Conservation (phyloP, 352 stramenopile genomes). For the Globisporangium barbulae region DNA sequence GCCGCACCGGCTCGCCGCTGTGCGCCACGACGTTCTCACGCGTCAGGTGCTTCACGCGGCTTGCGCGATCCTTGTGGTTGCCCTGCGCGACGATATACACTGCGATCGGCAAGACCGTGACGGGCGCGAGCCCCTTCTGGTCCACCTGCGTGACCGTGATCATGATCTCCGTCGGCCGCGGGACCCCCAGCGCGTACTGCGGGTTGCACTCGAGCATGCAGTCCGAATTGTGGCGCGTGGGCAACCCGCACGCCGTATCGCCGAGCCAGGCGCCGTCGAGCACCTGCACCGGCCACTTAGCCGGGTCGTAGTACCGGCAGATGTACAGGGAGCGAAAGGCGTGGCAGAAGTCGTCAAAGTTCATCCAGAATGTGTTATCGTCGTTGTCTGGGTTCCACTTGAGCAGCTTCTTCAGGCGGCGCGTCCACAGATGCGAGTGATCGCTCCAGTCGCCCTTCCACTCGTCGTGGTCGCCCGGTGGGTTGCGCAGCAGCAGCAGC, state of each 20-base stretch:
- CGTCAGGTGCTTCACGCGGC: conserved; percentile 54
- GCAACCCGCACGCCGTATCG: conserved; percentile 82
- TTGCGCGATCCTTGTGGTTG: conserved; percentile 48
- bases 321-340: conserved; percentile 91
- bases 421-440: conserved; percentile 88
- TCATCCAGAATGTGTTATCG: conserved; percentile 95
- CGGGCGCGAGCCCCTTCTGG: conserved; percentile 47
- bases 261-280: conserved; percentile 54
- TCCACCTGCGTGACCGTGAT: conserved; percentile 87
- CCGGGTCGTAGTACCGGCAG: conserved; percentile 90
- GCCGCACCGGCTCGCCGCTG: conserved; percentile 65
- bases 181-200: conserved; percentile 79
- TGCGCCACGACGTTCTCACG: conserved; percentile 76
- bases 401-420: conserved; percentile 81
- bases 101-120: conserved; percentile 63
- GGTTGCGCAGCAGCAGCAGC: conserved; percentile 90
- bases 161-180: conserved; percentile 78
- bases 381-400: conserved; percentile 52
- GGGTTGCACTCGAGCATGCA: conserved; percentile 87
- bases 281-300: conserved; percentile 60
- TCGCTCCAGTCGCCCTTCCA: conserved; percentile 95
- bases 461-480: conserved; percentile 88
- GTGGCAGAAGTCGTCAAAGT: conserved; percentile 93
- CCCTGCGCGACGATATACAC: conserved; percentile 66
- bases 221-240: conserved; percentile 75